These are phyloP conservation scores for Rhododendron vialii DNA, from an alignment of 148 eudicot species.

Conservation along the genomic window DNA sequence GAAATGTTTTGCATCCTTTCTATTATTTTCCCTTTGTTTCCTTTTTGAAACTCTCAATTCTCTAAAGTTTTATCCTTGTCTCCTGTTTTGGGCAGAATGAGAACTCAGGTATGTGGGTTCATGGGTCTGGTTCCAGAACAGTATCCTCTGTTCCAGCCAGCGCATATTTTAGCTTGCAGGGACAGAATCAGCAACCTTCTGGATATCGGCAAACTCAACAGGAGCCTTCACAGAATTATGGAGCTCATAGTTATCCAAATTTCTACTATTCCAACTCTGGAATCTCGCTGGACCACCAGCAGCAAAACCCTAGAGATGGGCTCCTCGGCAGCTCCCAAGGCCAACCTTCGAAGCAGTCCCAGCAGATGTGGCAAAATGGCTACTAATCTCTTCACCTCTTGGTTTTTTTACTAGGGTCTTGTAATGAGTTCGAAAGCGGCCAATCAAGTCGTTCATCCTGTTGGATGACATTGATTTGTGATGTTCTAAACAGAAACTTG, in stretches of 20 bases:
- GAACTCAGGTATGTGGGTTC: conserved; percentile 47
- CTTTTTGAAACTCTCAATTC: not conserved
- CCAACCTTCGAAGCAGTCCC: conserved; percentile 76
- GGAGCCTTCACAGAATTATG: conserved; percentile 61
- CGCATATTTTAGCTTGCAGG: conserved; percentile 76
- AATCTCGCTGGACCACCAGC: conserved; percentile 65
- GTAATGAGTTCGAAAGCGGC: conserved; percentile 42
- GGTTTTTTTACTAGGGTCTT: conserved; percentile 44
- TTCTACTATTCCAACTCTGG: conserved; percentile 76
- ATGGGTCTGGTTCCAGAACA: conserved; percentile 76
- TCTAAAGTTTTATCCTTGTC: not conserved
- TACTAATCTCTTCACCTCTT: conserved; percentile 43
- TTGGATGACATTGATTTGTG: conserved; percentile 6
- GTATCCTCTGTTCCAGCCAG: conserved; percentile 71
- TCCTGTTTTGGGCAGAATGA: conserved; percentile 28
- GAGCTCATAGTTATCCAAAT: conserved; percentile 61
- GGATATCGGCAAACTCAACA: conserved; percentile 75
- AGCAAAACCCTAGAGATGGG: conserved; percentile 73
- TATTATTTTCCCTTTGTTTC: not conserved
- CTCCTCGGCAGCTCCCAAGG: conserved; percentile 61
- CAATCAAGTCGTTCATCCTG: conserved; percentile 9
- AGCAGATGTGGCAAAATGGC: conserved; percentile 78
- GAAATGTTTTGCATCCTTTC: not conserved
- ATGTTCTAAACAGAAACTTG: conserved; percentile 5
- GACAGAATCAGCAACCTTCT: conserved; percentile 47